phyloP scores from a whole-genome alignment of 2,329 filamentous ascomycete genomes.

The Colletotrichum sp. region DNA sequence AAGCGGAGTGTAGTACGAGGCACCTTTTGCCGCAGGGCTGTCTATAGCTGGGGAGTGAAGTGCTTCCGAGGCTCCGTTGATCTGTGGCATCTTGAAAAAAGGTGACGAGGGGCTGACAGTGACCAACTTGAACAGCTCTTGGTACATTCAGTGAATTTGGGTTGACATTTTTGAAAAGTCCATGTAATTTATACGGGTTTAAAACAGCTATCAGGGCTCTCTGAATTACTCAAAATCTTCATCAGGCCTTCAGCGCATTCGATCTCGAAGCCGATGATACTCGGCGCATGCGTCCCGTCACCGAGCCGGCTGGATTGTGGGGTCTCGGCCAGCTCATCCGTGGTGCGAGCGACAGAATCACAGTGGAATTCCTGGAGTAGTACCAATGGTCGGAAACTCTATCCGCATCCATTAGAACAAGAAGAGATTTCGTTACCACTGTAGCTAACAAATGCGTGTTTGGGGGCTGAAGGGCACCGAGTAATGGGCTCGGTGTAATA shows the following conservation, averaged over 20 bases:
- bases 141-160: not conserved
- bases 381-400: not conserved
- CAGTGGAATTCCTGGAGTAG: not conserved
- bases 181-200: not conserved
- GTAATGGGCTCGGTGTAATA: not conserved
- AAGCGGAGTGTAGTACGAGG: slow-evolving; percentile 54
- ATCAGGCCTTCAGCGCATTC: not conserved
- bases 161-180: not conserved
- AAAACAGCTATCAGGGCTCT: not conserved
- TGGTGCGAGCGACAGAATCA: not conserved
- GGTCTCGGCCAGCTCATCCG: not conserved
- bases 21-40: slow-evolving; percentile 31
- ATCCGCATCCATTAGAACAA: not conserved
- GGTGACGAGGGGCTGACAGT: not conserved
- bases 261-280: not conserved
- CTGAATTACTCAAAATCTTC: not conserved
- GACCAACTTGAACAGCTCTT: not conserved
- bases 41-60: not conserved
- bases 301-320: not conserved
- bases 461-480: not conserved
- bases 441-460: not conserved
- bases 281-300: not conserved
- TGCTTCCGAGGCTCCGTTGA: not conserved
- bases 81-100: not conserved
- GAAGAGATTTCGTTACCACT: not conserved